Conservation (phyloP, 2,329 filamentous ascomycete species). For the Trichothecium roseum region DNA sequence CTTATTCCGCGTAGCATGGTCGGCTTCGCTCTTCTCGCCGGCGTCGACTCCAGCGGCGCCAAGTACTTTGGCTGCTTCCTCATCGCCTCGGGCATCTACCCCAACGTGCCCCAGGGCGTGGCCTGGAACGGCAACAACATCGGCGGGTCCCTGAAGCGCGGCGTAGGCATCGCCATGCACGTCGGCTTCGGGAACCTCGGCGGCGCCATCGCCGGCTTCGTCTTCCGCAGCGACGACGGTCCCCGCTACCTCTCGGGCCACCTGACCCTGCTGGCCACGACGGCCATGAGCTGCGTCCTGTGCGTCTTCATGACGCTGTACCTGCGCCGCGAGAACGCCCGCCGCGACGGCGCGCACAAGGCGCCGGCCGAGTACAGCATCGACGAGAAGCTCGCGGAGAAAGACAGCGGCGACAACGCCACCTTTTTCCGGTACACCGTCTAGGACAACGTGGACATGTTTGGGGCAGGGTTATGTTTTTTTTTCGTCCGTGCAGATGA, state of each 20-base stretch:
- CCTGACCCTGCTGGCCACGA: slow-evolving; percentile 44
- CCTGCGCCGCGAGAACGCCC: slow-evolving; percentile 43
- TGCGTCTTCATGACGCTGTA: slow-evolving; percentile 47
- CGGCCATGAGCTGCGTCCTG: slow-evolving; percentile 40
- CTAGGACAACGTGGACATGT: too few species aligned
- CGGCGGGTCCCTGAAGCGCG: slow-evolving; percentile 42
- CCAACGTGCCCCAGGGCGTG: slow-evolving; percentile 43
- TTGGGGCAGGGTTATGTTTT: too few species aligned
- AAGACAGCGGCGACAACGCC: slow-evolving; percentile 45
- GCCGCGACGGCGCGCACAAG: slow-evolving; percentile 38
- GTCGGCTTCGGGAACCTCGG: slow-evolving; percentile 32
- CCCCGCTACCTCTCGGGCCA: slow-evolving; percentile 50
- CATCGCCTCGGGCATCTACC: slow-evolving; percentile 30
- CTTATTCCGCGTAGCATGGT: slow-evolving; percentile 14
- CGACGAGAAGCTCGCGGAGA: slow-evolving; percentile 41
- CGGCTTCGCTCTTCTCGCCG: slow-evolving; percentile 21
- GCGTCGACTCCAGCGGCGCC: slow-evolving; percentile 22
- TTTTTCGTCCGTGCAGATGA: too few species aligned
- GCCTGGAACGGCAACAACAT: slow-evolving; percentile 53
- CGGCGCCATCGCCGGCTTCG: slow-evolving; percentile 22
- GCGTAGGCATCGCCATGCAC: slow-evolving; percentile 45
- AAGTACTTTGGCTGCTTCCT: slow-evolving; percentile 40
- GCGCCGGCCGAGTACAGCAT: slow-evolving; percentile 37
- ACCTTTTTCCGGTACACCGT: slow-evolving; percentile 44
- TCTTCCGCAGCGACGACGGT: slow-evolving; percentile 27